Evolutionary conservation across 441 rosid species (phyloP).

Genomic region (Mallotus repandus): DNA sequence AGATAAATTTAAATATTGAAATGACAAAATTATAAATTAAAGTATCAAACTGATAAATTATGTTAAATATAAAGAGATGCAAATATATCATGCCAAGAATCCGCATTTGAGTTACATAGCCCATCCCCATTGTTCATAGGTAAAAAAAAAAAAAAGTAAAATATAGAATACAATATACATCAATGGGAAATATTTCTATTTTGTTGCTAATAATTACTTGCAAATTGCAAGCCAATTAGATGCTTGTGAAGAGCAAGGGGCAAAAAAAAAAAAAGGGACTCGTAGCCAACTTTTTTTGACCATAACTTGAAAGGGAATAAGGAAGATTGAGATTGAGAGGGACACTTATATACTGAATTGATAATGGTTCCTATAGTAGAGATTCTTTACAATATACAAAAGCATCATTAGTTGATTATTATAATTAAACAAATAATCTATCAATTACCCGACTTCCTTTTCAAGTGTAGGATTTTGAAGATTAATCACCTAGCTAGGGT

Average conservation of each 20-base stretch:
- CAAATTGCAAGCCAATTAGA: neutral
- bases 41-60: too few species aligned
- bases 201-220: neutral
- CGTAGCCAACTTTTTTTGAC: slow-evolving; percentile 20
- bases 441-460: neutral
- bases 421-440: neutral
- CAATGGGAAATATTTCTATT: too few species aligned
- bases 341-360: neutral
- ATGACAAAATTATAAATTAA: too few species aligned
- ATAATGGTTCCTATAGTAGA: slow-evolving; percentile 9
- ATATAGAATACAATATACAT: too few species aligned
- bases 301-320: neutral
- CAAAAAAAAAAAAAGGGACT: neutral
- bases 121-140: too few species aligned
- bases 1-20: too few species aligned
- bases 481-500: neutral
- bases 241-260: neutral
- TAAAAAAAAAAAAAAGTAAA: too few species aligned
- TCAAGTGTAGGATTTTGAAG: neutral
- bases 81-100: too few species aligned
- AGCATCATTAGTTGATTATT: neutral
- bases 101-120: too few species aligned
- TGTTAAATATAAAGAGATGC: too few species aligned
- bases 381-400: slow-evolving; percentile 7
- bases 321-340: neutral